Evolutionary conservation across 192 early-diverging fungal species (phyloP).

Genomic region (Coemansia sp.): DNA sequence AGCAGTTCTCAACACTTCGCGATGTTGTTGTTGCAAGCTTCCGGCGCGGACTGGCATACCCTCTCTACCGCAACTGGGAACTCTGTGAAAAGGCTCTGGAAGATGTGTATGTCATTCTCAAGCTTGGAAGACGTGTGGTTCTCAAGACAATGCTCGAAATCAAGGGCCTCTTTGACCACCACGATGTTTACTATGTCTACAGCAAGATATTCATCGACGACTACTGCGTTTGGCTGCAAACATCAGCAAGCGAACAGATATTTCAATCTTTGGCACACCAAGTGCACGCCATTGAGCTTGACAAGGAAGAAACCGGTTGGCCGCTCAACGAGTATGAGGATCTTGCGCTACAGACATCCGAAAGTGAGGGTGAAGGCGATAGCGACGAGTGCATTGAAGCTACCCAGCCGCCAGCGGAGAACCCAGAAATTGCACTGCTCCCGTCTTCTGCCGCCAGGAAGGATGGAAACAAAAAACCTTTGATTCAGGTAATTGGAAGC

Average conservation of each 20-base stretch:
- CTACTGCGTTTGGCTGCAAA: conserved; percentile 96
- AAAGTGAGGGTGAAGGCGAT: conserved; percentile 38
- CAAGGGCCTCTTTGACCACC: conserved; percentile 78
- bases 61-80: conserved; percentile 81
- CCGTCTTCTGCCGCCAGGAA: background rate
- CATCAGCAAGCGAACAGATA: conserved; percentile 67
- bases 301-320: conserved; percentile 76
- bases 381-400: background rate
- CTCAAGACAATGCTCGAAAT: conserved; percentile 78
- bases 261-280: conserved; percentile 80
- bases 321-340: conserved; percentile 80
- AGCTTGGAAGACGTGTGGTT: conserved; percentile 80
- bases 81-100: conserved; percentile 72
- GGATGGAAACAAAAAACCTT: conserved; percentile 1
- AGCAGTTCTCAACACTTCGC: conserved; percentile 64
- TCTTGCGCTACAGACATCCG: conserved; percentile 60
- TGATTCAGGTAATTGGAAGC: conserved; percentile 12
- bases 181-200: conserved; percentile 89
- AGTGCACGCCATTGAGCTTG: conserved; percentile 69
- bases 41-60: conserved; percentile 85
- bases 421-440: background rate
- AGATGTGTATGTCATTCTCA: conserved; percentile 82
- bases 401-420: background rate
- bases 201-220: conserved; percentile 89
- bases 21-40: conserved; percentile 66